These are phyloP conservation scores for Scheffersomyces stambukii DNA, from an alignment of 1,139 yeast species.

Conservation along the genomic window DNA sequence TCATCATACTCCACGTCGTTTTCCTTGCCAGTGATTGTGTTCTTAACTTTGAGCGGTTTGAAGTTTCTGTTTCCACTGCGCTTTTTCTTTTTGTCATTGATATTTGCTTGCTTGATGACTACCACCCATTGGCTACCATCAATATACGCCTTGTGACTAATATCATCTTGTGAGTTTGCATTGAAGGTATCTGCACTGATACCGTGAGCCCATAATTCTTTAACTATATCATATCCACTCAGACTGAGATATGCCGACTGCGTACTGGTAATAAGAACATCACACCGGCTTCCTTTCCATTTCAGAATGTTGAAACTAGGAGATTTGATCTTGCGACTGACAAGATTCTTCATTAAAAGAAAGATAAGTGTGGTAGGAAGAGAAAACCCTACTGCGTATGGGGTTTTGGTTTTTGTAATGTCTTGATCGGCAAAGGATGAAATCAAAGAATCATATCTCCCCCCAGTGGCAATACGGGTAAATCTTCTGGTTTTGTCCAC, in stretches of 20 bases:
- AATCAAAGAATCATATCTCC: constrained; percentile 77
- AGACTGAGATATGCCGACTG: constrained; percentile 49
- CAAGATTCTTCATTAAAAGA: constrained; percentile 34
- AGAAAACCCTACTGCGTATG: constrained; percentile 81
- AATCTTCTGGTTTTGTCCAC: constrained; percentile 36
- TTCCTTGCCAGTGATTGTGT: constrained; percentile 57
- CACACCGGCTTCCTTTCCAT: constrained; percentile 55
- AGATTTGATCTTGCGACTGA: constrained; percentile 21
- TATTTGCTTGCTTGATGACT: constrained; percentile 56
- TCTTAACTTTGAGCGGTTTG: constrained; percentile 72
- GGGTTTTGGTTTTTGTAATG: constrained; percentile 21
- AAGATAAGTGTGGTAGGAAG: constrained; percentile 44
- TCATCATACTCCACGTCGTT: constrained; percentile 70
- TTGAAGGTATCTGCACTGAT: constrained; percentile 69
- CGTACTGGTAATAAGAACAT: constrained; percentile 71
- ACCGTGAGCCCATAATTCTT: constrained; percentile 63
- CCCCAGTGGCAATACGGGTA: constrained; percentile 79
- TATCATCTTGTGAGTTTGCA: constrained; percentile 60
- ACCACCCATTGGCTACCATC: constrained; percentile 78
- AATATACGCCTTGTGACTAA: constrained; percentile 54
- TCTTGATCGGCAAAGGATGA: constrained; percentile 49
- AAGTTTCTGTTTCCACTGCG: constrained; percentile 37
- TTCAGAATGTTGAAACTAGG: constrained; percentile 15
- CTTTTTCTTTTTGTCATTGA: constrained; percentile 27
- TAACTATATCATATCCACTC: constrained; percentile 59